Evolutionary conservation across 2,329 filamentous ascomycete genomes (phyloP).

Genomic region (Ophiostoma quercus): DNA sequence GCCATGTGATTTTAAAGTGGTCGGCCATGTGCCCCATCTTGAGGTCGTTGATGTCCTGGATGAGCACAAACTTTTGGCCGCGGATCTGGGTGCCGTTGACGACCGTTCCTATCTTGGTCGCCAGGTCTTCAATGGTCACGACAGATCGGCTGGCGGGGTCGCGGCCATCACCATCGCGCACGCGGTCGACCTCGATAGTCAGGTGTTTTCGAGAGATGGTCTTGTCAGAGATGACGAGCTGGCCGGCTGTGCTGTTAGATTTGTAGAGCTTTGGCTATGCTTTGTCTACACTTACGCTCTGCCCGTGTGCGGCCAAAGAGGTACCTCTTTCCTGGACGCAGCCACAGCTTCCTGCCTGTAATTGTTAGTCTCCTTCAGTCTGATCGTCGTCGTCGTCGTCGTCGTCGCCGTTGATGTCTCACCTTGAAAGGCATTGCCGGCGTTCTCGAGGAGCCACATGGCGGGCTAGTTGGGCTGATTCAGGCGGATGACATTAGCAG

Average conservation of each 20-base stretch:
- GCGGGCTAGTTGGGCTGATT: not conserved
- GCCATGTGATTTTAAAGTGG: slow-evolving; percentile 68
- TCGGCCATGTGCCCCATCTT: slow-evolving; percentile 66
- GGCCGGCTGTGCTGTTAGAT: slow-evolving; percentile 47
- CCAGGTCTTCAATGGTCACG: slow-evolving; percentile 69
- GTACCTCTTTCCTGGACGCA: slow-evolving; percentile 78
- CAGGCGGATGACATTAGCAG: not conserved
- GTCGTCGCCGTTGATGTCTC: not conserved
- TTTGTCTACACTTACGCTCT: slow-evolving; percentile 43
- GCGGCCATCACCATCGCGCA: slow-evolving; percentile 61
- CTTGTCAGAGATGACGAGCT: slow-evolving; percentile 67
- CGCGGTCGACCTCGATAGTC: slow-evolving; percentile 63
- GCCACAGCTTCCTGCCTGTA: slow-evolving; percentile 69
- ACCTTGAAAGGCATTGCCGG: slow-evolving; percentile 48
- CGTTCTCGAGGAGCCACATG: slow-evolving; percentile 24
- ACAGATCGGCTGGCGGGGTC: slow-evolving; percentile 59
- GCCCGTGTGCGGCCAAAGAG: slow-evolving; percentile 74
- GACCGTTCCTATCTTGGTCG: slow-evolving; percentile 78
- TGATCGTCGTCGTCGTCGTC: not conserved
- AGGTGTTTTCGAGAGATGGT: slow-evolving; percentile 87
- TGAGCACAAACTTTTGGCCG: slow-evolving; percentile 54
- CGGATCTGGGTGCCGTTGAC: slow-evolving; percentile 69
- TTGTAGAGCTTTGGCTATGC: slow-evolving; percentile 26
- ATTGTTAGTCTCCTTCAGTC: not conserved
- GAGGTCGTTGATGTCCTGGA: slow-evolving; percentile 56